Base-by-base conservation (phyloP, 177 flowering plant genomes). In the Vitis hybrid region DNA sequence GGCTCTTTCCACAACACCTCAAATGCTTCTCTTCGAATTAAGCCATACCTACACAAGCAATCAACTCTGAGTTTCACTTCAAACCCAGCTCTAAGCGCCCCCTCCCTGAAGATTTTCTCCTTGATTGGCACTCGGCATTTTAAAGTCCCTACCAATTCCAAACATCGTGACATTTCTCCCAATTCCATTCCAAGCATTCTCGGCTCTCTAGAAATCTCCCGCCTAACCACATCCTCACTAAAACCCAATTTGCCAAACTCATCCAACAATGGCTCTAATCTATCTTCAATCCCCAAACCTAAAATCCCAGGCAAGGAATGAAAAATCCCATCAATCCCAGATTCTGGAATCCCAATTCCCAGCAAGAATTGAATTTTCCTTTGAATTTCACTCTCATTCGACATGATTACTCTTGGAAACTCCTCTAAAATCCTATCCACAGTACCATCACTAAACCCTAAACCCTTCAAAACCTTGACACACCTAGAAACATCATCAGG, bases 1-100 rank as follows among this genome's bases (percentile, higher is more conserved):
- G 98, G 95, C 66, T 94, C 97, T 72, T 81, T 87, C 85, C 85
- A 79, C 75, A 94, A 63, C 52, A 94, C 77, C 71, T 78, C 86
- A 65, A 90, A 87, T 21, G 97, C 97, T 26, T 92, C 92, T 73
- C 89, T 83, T 16, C 77, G 86, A 53, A 75, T 88, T 85, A 94
- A 76, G 11, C 97, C 98, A 74, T 88, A 73, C 57, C 79, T 73
- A 71, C 92, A 87, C 18, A 94, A 79, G 79, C 90, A 88, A 78
- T 94, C 96, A 19, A 91, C 83, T 77, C 93, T 87, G 55, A 77
- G 65, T 77, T 91, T 93, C 68, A 87, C 88, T 76, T 84, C 83
- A 76, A 85, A 74, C 18, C 80, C 89, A 68, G 91, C 98, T 76
- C 86, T 80, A 60, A 93, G 76, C 50, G 39, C 60, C 22, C 95